Percentiles rank a stretch among this genome's conserved stretches.
These are phyloP conservation scores for Fusarium bulbicola DNA, from an alignment of 2,329 filamentous ascomycete genomes.

Conservation along the genomic window DNA sequence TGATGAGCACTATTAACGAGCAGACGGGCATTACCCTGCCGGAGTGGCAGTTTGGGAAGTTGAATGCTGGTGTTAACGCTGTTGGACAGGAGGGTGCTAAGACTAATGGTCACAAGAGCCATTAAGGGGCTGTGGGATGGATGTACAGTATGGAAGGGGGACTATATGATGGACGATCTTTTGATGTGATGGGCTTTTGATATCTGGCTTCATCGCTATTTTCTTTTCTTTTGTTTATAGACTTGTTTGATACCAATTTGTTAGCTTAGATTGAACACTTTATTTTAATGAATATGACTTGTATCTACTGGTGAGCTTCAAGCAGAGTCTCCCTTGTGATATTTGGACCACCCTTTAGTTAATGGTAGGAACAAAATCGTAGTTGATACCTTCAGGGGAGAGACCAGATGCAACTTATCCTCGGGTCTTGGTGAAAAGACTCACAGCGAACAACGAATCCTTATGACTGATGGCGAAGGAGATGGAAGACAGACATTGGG, in stretches of 20 bases:
- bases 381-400: neutral
- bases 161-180: neutral
- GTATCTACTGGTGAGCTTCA: neutral
- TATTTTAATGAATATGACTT: neutral
- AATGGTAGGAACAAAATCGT: neutral
- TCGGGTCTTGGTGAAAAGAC: neutral
- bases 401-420: neutral
- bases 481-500: neutral
- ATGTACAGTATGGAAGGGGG: neutral
- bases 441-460: neutral
- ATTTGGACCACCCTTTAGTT: accelerated
- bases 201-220: conserved; percentile 1
- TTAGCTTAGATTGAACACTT: neutral
- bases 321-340: accelerated
- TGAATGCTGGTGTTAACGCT: conserved; percentile 50
- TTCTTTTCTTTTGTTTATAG: conserved; percentile 15
- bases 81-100: conserved; percentile 40
- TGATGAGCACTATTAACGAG: conserved; percentile 86
- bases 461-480: neutral
- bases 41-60: conserved; percentile 73
- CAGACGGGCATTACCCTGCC: conserved; percentile 87
- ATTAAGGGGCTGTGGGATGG: neutral
- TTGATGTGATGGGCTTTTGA: neutral
- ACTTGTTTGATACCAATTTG: conserved; percentile 28
- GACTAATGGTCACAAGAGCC: conserved; percentile 34